These are phyloP conservation scores for Diaporthe destruens DNA, from an alignment of 2,329 filamentous ascomycete genomes.

Conservation along the genomic window DNA sequence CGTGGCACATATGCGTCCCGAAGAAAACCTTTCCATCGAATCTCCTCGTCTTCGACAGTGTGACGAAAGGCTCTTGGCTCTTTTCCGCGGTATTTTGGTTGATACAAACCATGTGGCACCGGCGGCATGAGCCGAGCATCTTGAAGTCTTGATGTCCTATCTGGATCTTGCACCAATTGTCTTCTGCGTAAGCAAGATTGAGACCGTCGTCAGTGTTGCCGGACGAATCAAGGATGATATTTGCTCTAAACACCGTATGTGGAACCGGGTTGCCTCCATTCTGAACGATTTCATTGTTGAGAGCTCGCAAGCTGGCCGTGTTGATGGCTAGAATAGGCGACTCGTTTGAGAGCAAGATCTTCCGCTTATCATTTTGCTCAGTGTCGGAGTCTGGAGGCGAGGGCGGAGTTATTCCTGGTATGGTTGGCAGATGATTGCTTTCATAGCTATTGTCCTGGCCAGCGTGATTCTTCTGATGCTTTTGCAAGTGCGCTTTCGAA, in stretches of 20 bases:
- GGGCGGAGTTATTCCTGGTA: conserved; percentile 53
- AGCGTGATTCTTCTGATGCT: conserved; percentile 58
- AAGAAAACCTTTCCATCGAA: conserved; percentile 90
- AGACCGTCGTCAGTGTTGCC: conserved; percentile 51
- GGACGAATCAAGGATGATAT: conserved; percentile 78
- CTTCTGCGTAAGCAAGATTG: conserved; percentile 80
- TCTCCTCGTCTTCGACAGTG: conserved; percentile 86
- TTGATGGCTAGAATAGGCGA: conserved; percentile 91
- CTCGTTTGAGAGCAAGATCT: conserved; percentile 90
- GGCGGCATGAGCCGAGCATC: conserved; percentile 84
- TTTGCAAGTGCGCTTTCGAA: conserved; percentile 77
- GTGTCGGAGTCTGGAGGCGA: conserved; percentile 70
- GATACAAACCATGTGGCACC: conserved; percentile 97
- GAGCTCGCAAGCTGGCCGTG: conserved; percentile 79
- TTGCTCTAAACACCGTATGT: conserved; percentile 86
- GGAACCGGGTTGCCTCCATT: conserved; percentile 74
- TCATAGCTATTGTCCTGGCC: conserved; percentile 43
- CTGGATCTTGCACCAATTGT: conserved; percentile 77
- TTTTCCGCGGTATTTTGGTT: conserved; percentile 85
- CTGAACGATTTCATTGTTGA: conserved; percentile 79
- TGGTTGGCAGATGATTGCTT: not conserved
- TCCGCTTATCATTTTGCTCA: conserved; percentile 57
- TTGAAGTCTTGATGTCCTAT: conserved; percentile 76
- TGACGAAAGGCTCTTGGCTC: conserved; percentile 88
- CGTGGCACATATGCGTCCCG: conserved; percentile 80